Evolutionary conservation across 768 basidiomycete species (phyloP).

Genomic region (Chalciporus piperatus): DNA sequence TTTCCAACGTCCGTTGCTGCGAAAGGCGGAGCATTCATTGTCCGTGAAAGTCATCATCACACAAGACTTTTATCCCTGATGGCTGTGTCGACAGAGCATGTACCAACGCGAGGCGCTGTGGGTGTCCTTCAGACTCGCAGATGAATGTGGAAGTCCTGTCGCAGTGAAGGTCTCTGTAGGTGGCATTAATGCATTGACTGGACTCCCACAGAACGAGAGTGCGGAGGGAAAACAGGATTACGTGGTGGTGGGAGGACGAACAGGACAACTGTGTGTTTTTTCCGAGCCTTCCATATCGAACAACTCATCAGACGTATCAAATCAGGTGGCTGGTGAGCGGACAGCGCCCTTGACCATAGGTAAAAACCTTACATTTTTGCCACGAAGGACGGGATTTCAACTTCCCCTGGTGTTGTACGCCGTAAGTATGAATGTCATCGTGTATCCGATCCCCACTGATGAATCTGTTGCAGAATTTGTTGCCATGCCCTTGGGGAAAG

Average conservation of each 20-base stretch:
- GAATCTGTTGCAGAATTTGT: slow-evolving; percentile 5
- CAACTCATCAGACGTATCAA: too few relatives aligned
- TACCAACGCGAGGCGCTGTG: slow-evolving; percentile 32
- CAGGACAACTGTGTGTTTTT: too few relatives aligned
- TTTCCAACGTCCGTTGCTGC: slow-evolving; percentile 17
- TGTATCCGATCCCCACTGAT: too few relatives aligned
- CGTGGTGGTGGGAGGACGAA: background rate
- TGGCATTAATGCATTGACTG: slow-evolving; percentile 30
- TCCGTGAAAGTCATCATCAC: background rate
- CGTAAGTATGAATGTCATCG: background rate
- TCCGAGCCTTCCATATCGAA: too few relatives aligned
- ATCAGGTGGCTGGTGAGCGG: background rate
- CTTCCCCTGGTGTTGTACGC: slow-evolving; percentile 15
- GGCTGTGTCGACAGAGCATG: slow-evolving; percentile 13
- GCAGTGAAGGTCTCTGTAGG: slow-evolving; percentile 31
- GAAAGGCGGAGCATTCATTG: slow-evolving; percentile 28
- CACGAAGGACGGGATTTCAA: slow-evolving; percentile 21
- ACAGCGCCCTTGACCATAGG: background rate
- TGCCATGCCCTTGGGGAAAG: slow-evolving; percentile 23
- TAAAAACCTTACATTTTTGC: background rate
- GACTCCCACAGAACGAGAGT: background rate
- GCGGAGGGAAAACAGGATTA: slow-evolving; percentile 24
- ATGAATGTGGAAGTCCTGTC: background rate
- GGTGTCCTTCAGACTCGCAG: slow-evolving; percentile 19
- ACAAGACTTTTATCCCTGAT: too few relatives aligned